phyloP scores from a whole-genome alignment of 345 rosid genomes.

The Heritiera fomes region DNA sequence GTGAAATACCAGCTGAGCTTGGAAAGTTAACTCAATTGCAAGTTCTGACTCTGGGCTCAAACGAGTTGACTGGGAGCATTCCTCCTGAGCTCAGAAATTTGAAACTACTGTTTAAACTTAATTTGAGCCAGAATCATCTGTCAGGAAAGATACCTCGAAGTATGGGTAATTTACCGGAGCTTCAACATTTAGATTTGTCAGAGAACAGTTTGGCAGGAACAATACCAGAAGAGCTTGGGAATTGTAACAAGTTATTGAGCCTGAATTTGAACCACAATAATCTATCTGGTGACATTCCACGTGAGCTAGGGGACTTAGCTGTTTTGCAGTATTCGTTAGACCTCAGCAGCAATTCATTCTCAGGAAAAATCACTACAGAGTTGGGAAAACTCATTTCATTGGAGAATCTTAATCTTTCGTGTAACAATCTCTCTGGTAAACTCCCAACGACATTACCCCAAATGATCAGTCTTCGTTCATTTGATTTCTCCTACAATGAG shows the following conservation, averaged over 20 bases:
- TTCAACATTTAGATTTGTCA: constrained; percentile 50
- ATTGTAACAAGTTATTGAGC: constrained; percentile 38
- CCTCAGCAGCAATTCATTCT: constrained; percentile 66
- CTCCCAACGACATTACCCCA: constrained; percentile 48
- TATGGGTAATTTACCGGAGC: constrained; percentile 37
- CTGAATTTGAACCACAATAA: constrained; percentile 59
- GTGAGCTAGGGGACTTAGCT: constrained; percentile 43
- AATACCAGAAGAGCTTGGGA: constrained; percentile 42
- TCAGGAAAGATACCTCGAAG: constrained; percentile 34
- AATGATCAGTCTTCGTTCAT: constrained; percentile 43
- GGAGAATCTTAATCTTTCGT: constrained; percentile 57
- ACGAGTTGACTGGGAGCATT: constrained; percentile 50
- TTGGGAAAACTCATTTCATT: constrained; percentile 40
- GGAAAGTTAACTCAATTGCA: constrained; percentile 42
- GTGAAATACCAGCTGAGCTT: constrained; percentile 51
- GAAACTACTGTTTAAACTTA: constrained; percentile 35
- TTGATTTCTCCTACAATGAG: constrained; percentile 58
- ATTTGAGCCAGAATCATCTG: constrained; percentile 55
- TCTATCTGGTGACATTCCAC: constrained; percentile 52
- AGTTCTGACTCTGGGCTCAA: constrained; percentile 40
- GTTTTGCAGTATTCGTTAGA: constrained; percentile 46
- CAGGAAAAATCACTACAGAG: constrained; percentile 48
- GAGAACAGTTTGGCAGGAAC: constrained; percentile 43
- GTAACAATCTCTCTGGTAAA: constrained; percentile 51
- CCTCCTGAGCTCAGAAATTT: constrained; percentile 49